Percentiles rank a stretch among this genome's conserved stretches.
Conservation (phyloP, 2,329 filamentous ascomycete genomes). For the Coniosporium tulheliwenetii region DNA sequence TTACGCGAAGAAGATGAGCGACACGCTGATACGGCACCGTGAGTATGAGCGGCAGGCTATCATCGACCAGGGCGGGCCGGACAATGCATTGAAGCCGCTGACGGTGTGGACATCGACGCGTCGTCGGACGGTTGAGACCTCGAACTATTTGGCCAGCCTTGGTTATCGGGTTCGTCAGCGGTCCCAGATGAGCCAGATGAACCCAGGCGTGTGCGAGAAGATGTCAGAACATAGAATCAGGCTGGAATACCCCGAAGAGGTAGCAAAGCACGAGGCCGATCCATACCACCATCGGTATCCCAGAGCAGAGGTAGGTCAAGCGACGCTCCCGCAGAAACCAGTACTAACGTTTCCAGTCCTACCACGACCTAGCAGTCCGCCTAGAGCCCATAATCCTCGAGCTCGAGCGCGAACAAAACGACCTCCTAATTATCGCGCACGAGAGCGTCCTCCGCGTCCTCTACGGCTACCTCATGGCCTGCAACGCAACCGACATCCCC, state of each 20-base stretch:
- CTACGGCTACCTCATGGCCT: slow-evolving; percentile 97
- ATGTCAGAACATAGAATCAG: slow-evolving; percentile 74
- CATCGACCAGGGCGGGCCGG: slow-evolving; percentile 51
- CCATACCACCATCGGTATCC: slow-evolving; percentile 97
- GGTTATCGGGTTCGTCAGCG: slow-evolving; percentile 82
- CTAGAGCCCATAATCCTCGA: slow-evolving; percentile 96
- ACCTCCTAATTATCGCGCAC: slow-evolving; percentile 95
- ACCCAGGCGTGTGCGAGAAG: slow-evolving; percentile 90
- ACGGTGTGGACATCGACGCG: slow-evolving; percentile 93
- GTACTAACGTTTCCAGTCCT: slow-evolving; percentile 47
- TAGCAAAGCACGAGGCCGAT: slow-evolving; percentile 81
- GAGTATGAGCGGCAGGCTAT: slow-evolving; percentile 61
- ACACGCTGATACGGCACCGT: slow-evolving; percentile 66
- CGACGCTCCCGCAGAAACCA: too few species aligned
- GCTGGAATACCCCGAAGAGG: slow-evolving; percentile 73
- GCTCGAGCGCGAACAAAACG: slow-evolving; percentile 89
- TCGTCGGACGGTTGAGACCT: slow-evolving; percentile 78
- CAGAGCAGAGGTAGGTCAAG: slow-evolving; percentile 65
- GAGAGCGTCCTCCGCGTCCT: slow-evolving; percentile 94
- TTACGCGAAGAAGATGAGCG: slow-evolving; percentile 76
- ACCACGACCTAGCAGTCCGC: slow-evolving; percentile 94
- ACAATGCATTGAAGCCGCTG: slow-evolving; percentile 59
- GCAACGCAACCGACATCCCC: slow-evolving; percentile 87
- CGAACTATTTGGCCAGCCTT: slow-evolving; percentile 59
- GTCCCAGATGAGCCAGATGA: slow-evolving; percentile 93